Percentiles rank a stretch among this genome's conserved stretches.
Conservation (phyloP, 257 asterid species). For the Paraleonurus japonicus region DNA sequence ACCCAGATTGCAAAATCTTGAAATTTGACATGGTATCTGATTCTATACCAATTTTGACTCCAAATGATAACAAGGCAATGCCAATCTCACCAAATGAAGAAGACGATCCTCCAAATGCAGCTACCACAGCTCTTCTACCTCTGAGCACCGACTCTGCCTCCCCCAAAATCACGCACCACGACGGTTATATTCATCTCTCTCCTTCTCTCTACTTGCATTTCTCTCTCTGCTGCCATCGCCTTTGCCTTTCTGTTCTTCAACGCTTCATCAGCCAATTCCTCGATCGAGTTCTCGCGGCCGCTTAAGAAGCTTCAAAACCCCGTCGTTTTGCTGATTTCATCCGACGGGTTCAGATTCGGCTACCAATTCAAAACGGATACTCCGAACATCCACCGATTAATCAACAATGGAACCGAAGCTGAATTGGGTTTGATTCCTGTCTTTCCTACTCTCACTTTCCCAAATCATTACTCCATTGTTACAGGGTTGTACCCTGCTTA, state of each 20-base stretch:
- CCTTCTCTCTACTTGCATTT: constrained; percentile 43
- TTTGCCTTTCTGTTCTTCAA: constrained; percentile 47
- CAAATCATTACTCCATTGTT: constrained; percentile 75
- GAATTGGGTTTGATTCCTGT: constrained; percentile 71
- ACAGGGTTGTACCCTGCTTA: constrained; percentile 80
- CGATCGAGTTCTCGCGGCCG: constrained; percentile 37
- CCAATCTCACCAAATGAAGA: constrained; percentile 25
- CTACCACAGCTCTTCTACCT: constrained; percentile 46
- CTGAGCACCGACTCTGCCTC: constrained; percentile 37
- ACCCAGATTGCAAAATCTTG: constrained; percentile 14
- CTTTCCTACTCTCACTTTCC: constrained; percentile 72
- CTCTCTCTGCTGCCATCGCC: constrained; percentile 54
- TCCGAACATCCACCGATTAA: constrained; percentile 49
- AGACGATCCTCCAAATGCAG: constrained; percentile 38
- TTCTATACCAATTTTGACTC: constrained; percentile 31
- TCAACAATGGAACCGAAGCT: constrained; percentile 68
- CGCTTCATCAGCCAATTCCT: constrained; percentile 1
- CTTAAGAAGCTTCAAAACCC: constrained; percentile 55
- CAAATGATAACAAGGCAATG: constrained; percentile 22
- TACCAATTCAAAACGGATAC: constrained; percentile 69
- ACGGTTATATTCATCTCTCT: constrained; percentile 39
- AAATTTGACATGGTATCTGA: constrained; percentile 37
- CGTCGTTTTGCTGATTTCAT: constrained; percentile 60
- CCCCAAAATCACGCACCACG: constrained; percentile 24
- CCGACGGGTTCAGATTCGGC: constrained; percentile 74